These are phyloP conservation scores for Deinandra increscens DNA, from an alignment of 129 eudicot species.

Conservation along the genomic window DNA sequence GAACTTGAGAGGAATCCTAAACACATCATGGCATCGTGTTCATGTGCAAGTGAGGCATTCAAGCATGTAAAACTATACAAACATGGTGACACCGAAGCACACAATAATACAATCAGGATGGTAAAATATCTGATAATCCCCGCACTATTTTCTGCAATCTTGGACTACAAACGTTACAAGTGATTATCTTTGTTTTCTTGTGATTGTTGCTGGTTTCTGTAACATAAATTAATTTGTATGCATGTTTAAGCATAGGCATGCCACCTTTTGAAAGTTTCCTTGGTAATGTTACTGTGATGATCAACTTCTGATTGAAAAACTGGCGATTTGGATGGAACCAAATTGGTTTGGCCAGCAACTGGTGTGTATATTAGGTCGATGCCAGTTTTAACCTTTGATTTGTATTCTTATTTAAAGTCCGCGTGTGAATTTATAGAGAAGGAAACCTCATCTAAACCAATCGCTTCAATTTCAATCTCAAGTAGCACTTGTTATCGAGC, in stretches of 20 bases:
- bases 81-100: neutral
- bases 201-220: constrained; percentile 30
- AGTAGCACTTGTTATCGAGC: too few species aligned
- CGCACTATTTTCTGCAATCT: constrained; percentile 11
- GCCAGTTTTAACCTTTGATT: too few species aligned
- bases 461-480: too few species aligned
- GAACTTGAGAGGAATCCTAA: constrained; percentile 95
- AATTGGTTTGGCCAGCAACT: too few species aligned
- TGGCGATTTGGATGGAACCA: too few species aligned
- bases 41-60: constrained; percentile 78
- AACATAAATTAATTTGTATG: constrained; percentile 14
- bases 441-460: too few species aligned
- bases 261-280: constrained; percentile 4
- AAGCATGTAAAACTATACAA: constrained; percentile 40
- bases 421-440: too few species aligned
- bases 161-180: neutral
- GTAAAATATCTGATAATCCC: neutral
- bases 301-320: neutral
- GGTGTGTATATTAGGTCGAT: too few species aligned
- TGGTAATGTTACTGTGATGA: constrained; percentile 12
- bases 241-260: constrained; percentile 8
- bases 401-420: too few species aligned
- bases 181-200: neutral
- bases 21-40: constrained; percentile 98
- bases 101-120: constrained; percentile 13